phyloP scores from a whole-genome alignment of 495 filamentous ascomycete species.

The Viridothelium virens region DNA sequence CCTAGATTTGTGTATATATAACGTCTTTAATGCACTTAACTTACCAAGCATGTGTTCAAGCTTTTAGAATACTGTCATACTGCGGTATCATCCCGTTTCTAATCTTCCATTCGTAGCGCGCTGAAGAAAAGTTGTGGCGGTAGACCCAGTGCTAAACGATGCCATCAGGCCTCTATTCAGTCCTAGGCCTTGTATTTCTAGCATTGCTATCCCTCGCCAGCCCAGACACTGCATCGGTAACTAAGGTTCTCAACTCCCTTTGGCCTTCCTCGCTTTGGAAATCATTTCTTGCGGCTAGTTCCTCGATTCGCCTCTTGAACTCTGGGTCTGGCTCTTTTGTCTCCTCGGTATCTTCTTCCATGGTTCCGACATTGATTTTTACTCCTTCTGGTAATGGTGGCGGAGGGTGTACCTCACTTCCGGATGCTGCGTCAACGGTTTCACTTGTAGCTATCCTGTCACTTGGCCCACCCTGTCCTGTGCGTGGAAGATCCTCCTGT shows the following conservation, averaged over 20 bases:
- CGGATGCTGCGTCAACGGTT: no score
- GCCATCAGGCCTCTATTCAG: neutral
- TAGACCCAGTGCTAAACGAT: no score
- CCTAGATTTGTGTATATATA: neutral
- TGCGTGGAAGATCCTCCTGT: conserved; percentile 6
- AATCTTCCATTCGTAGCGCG: no score
- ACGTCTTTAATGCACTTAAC: neutral
- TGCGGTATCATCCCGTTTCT: no score
- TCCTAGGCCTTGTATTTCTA: neutral
- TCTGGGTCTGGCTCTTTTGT: conserved; percentile 37
- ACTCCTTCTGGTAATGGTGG: conserved; percentile 35
- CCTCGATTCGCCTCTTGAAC: conserved; percentile 39
- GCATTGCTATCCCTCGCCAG: conserved; percentile 15
- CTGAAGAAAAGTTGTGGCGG: no score
- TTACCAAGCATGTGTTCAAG: neutral
- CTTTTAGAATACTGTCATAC: no score
- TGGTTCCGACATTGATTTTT: conserved; percentile 33
- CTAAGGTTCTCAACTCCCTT: conserved; percentile 33
- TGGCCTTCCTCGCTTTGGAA: conserved; percentile 39
- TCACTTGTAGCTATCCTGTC: neutral
- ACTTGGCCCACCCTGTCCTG: conserved; percentile 5
- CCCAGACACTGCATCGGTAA: conserved; percentile 37
- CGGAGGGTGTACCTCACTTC: conserved; percentile 27
- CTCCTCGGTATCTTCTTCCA: conserved; percentile 27
- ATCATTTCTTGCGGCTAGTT: conserved; percentile 38